phyloP scores from a whole-genome alignment of 1,284 basidiomycete species.

The Xerocomus amazonicus region DNA sequence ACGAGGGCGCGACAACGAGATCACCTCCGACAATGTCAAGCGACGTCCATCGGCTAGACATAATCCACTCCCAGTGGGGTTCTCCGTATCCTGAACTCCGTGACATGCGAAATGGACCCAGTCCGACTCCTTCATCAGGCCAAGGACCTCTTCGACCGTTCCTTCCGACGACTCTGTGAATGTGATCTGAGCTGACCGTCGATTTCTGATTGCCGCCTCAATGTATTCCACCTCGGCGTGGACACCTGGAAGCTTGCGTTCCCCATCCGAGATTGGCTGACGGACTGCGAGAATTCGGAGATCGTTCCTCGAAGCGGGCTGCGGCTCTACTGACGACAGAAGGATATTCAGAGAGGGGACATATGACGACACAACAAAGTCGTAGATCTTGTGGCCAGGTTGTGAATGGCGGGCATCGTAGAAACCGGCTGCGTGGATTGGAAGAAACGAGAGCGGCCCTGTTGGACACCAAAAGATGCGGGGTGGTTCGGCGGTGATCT shows the following conservation, averaged over 20 bases:
- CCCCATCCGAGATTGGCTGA: not conserved
- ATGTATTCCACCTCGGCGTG: not conserved
- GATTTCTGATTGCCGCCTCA: not conserved
- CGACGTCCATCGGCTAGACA: constrained; percentile 5
- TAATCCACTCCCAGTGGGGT: constrained; percentile 5
- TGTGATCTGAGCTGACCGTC: not conserved
- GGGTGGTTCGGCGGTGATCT: not conserved
- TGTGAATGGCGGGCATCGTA: not conserved
- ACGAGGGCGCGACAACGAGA: constrained; percentile 7
- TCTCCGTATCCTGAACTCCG: constrained; percentile 7
- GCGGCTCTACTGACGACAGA: too few species aligned
- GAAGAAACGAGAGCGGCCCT: constrained; percentile 11
- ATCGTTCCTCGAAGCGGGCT: not conserved
- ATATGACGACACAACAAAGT: constrained; percentile 12
- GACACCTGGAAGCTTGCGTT: not conserved
- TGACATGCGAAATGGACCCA: constrained; percentile 15
- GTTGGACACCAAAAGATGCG: constrained; percentile 15
- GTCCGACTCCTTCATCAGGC: constrained; percentile 2
- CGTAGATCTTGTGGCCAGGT: constrained; percentile 3
- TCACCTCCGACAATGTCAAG: constrained; percentile 9
- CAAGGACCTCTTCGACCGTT: constrained; percentile 10
- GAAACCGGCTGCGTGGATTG: constrained; percentile 10
- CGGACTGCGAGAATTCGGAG: not conserved
- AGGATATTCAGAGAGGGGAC: constrained; percentile 4
- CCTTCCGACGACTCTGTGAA: constrained; percentile 7